Conservation (phyloP, 768 basidiomycete species). For the Hydnum rufescens region DNA sequence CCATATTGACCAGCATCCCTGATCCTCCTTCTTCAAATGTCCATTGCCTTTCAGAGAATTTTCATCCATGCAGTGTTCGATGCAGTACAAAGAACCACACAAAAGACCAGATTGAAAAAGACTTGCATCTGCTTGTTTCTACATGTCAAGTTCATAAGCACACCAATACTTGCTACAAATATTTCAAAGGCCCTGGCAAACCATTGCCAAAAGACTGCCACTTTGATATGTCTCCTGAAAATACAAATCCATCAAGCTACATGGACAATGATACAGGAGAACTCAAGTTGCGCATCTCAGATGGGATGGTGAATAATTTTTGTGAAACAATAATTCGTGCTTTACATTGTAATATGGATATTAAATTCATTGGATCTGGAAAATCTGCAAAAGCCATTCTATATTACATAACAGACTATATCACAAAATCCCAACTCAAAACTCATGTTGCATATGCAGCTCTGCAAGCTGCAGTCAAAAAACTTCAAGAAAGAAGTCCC, state of each 20-base stretch:
- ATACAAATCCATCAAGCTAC: slow-evolving; percentile 2
- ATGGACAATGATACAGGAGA: slow-evolving; percentile 14
- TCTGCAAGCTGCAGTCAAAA: slow-evolving; percentile 19
- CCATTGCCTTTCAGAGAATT: neutral
- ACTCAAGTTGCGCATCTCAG: slow-evolving; percentile 17
- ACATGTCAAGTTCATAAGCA: slow-evolving; percentile 12
- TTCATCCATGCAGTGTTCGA: neutral
- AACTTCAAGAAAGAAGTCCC: slow-evolving; percentile 14
- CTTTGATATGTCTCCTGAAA: slow-evolving; percentile 15
- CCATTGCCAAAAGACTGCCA: too few species aligned
- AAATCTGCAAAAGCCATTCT: slow-evolving; percentile 24
- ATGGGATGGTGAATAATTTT: slow-evolving; percentile 27
- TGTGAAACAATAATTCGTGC: slow-evolving; percentile 22
- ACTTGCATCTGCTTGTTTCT: neutral
- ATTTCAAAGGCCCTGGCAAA: slow-evolving; percentile 18
- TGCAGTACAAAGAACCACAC: neutral
- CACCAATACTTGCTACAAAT: slow-evolving; percentile 22
- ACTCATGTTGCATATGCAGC: slow-evolving; percentile 24
- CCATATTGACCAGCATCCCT: neutral
- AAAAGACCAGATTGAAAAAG: neutral
- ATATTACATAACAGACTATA: slow-evolving; percentile 32
- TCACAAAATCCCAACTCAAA: slow-evolving; percentile 26
- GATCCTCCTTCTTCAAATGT: neutral
- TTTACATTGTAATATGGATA: slow-evolving; percentile 28
- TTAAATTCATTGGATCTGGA: slow-evolving; percentile 28